Evolutionary conservation across 2,329 filamentous ascomycete genomes (phyloP), one percentile per base, ranked within the genome.

Genomic region (Dactylellina sp.): DNA sequence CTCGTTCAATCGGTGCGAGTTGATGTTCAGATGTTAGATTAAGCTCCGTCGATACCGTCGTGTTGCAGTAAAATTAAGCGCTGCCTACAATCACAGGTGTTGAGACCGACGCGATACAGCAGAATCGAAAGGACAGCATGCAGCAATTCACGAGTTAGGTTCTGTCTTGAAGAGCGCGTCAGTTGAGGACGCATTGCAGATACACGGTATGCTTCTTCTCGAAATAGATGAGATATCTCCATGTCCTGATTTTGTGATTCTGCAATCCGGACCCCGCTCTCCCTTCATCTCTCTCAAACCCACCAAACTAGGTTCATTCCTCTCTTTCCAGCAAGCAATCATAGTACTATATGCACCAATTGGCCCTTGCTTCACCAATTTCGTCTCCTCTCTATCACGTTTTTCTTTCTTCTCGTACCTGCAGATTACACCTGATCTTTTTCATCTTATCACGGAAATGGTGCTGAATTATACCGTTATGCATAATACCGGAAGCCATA

Each of bases 381-480:
- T 20, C 5, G 20, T 49, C 39, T 46, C 46, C 49, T 55, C 53
- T 66, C 52, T 25, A 46, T 57, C 63, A 60, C 53, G 24, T n/a
- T n/a, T n/a, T n/a, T n/a, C n/a, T n/a, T n/a, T n/a, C 52, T 44
- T 28, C 22, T 12, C 32, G 25, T 50, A 59, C 52, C 40, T 60
- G 53, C 49, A 55, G 25, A 32, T 53, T 42, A 28, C 32, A 52
- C 47, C 44, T 24, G n/a, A 47, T 56, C 16, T 25, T 20, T 12
- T 28, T 25, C 20, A 22, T 44, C 40, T 9, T 25, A 32, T 49
- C 53, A 60, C 53, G 44, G 49, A 64, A 42, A 63, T 52, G 25
- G 20, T 42, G 46, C 24, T 71, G 57, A 50, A 71, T 63, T 55
- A 57, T 63, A 63, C 37, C 60, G n/a, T 55, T 28, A 55, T 64